Conservation (phyloP, 2,329 filamentous ascomycete species). For the Diplodia corticola region DNA sequence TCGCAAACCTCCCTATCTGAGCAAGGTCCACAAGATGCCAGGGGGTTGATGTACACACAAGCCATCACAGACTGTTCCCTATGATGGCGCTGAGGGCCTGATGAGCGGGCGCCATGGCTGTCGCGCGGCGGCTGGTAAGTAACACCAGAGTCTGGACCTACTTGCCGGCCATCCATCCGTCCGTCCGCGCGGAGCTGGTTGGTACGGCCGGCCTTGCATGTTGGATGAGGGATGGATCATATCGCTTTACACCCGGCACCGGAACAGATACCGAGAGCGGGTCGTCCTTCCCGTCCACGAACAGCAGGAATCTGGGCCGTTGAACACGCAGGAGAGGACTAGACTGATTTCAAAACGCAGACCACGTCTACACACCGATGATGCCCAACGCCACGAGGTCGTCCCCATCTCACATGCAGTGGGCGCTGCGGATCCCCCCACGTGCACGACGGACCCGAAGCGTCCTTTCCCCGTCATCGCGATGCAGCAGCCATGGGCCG, state of each 20-base stretch:
- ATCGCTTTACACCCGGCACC: not conserved
- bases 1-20: not conserved
- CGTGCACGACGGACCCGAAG: not conserved
- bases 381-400: not conserved
- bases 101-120: not conserved
- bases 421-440: not conserved
- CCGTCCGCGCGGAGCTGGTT: not conserved
- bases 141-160: not conserved
- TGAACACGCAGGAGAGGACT: not conserved
- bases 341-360: too few species aligned
- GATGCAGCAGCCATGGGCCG: not conserved
- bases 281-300: not conserved
- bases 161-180: not conserved
- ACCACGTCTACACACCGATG: too few species aligned
- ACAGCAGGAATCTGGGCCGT: not conserved
- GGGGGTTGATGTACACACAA: too few species aligned
- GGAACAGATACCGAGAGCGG: not conserved
- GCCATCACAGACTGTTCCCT: not conserved
- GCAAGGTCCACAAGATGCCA: not conserved
- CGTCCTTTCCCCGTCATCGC: not conserved
- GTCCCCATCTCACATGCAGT: not conserved
- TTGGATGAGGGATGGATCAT: not conserved
- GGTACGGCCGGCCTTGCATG: not conserved
- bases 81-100: not conserved
- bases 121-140: not conserved